These are phyloP conservation scores for Acacia pycnantha DNA, from an alignment of 331 rosid genomes.

Conservation along the genomic window DNA sequence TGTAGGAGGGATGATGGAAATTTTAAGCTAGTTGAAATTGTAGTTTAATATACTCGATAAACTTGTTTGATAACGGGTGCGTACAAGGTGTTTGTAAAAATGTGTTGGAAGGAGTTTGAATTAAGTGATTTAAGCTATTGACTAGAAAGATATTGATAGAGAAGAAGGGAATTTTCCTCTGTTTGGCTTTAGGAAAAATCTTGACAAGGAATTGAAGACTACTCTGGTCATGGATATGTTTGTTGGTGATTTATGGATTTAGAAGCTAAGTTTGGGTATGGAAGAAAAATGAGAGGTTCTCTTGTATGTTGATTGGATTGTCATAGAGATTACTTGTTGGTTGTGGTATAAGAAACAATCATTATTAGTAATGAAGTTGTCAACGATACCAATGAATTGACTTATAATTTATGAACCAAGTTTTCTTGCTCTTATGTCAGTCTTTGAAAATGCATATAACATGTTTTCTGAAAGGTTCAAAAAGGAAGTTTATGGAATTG, in stretches of 20 bases:
- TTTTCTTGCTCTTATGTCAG: background rate
- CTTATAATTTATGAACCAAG: background rate
- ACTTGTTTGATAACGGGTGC: background rate
- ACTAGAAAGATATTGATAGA: no score
- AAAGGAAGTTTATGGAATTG: background rate
- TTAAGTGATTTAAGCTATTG: no score
- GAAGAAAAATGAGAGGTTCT: background rate
- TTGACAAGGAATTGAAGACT: no score
- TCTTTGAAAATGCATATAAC: background rate
- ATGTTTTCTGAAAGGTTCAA: background rate
- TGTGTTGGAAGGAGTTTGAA: background rate
- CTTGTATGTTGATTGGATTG: background rate
- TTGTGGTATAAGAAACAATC: background rate
- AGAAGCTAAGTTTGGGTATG: background rate
- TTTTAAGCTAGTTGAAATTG: background rate
- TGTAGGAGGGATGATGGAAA: background rate
- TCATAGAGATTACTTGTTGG: background rate
- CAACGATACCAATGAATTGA: background rate
- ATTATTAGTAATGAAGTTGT: background rate
- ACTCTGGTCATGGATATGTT: no score
- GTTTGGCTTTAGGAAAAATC: no score
- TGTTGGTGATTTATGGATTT: no score
- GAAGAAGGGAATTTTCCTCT: no score
- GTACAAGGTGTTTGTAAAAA: background rate
- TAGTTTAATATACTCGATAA: background rate